A percentile compares a stretch with the other conserved stretches of the same genome.
Conservation (phyloP, 306 rosid species). For the Cicer cuneatum region DNA sequence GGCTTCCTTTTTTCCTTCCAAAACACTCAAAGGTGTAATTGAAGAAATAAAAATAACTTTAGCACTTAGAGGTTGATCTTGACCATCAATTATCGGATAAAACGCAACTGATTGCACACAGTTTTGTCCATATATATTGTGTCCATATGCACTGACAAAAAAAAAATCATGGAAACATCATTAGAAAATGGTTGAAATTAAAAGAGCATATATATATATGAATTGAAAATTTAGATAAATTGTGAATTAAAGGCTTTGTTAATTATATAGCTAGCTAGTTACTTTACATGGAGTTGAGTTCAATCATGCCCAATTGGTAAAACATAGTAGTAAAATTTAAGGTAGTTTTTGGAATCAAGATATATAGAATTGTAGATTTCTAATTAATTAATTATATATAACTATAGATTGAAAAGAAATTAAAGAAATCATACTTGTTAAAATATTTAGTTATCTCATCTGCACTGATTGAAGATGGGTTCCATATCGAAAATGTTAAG, state of each 20-base stretch:
- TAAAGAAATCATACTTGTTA: constrained; percentile 34
- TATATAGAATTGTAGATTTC: background rate
- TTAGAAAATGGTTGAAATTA: background rate
- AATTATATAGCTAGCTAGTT: too few relatives aligned
- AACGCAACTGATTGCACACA: constrained; percentile 53
- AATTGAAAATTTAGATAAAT: background rate
- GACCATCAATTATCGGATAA: background rate
- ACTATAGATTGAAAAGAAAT: background rate
- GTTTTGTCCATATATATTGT: too few relatives aligned
- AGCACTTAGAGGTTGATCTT: constrained; percentile 38
- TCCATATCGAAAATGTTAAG: constrained; percentile 52
- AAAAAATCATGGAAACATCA: background rate
- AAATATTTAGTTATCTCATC: constrained; percentile 46
- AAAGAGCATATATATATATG: background rate
- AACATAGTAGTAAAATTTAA: background rate
- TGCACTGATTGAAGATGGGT: constrained; percentile 32
- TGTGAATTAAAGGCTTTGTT: background rate
- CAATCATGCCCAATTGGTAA: background rate
- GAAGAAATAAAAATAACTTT: constrained; percentile 38
- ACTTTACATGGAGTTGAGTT: too few relatives aligned
- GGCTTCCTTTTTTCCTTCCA: background rate
- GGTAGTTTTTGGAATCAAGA: background rate
- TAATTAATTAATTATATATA: too few relatives aligned
- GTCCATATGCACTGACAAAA: constrained; percentile 48
- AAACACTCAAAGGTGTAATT: background rate